Conservation (phyloP, 805 yeast genomes). For the Saccharomycopsis amapae region DNA sequence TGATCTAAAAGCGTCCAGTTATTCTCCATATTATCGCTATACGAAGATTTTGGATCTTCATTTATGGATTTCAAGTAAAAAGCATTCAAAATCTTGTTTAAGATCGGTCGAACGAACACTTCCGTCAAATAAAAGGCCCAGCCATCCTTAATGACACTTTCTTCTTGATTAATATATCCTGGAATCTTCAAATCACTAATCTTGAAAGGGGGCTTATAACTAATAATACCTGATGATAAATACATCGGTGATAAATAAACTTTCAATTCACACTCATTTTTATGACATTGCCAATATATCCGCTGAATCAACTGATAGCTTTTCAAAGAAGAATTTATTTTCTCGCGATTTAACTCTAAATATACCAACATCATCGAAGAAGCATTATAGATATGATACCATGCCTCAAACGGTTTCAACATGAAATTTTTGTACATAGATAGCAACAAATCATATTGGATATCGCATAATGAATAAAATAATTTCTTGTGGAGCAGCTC, state of each 20-base stretch:
- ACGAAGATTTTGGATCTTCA: too few relatives aligned
- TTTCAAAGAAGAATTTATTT: neutral
- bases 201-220: conserved; percentile 22
- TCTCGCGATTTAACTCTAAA: conserved; percentile 10
- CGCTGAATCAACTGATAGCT: conserved; percentile 17
- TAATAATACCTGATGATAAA: conserved; percentile 15
- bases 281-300: conserved; percentile 19
- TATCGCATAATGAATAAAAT: conserved; percentile 18
- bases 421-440: conserved; percentile 19
- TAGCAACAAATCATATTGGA: conserved; percentile 16
- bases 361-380: conserved; percentile 13
- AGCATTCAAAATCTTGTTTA: conserved; percentile 17
- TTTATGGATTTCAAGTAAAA: conserved; percentile 6
- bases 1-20: conserved; percentile 14
- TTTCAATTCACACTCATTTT: conserved; percentile 21
- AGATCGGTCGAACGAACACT: conserved; percentile 18
- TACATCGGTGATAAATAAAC: conserved; percentile 19
- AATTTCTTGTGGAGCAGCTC: conserved; percentile 5
- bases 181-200: conserved; percentile 17
- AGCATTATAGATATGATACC: conserved; percentile 17
- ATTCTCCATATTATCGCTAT: conserved; percentile 6
- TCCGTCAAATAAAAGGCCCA: conserved; percentile 22
- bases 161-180: conserved; percentile 7
- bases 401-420: conserved; percentile 20
- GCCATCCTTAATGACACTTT: conserved; percentile 16